Conservation (phyloP, 2,329 filamentous ascomycete species). For the Tolypocladium cylindrosporum region DNA sequence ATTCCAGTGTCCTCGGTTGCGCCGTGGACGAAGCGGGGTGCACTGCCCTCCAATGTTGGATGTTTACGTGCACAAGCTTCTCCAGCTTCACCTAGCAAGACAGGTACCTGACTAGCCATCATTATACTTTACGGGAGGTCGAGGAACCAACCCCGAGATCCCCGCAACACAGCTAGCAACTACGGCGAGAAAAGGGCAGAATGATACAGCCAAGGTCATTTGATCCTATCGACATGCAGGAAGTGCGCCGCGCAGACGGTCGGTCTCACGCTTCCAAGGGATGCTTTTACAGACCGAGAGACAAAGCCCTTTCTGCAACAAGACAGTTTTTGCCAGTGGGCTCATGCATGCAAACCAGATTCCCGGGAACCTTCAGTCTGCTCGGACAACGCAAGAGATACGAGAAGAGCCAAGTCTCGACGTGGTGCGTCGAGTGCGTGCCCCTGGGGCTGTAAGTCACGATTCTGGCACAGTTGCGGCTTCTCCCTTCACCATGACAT, state of each 20-base stretch:
- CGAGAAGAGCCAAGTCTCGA: neutral
- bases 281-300: neutral
- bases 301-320: neutral
- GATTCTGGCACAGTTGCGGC: neutral
- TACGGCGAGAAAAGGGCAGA: neutral
- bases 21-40: neutral
- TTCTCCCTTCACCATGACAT: neutral
- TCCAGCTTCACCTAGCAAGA: neutral
- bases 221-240: neutral
- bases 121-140: no score
- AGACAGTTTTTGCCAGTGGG: neutral
- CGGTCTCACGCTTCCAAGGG: neutral
- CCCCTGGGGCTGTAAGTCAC: neutral
- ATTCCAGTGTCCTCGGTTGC: neutral
- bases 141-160: neutral
- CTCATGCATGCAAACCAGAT: neutral
- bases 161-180: neutral
- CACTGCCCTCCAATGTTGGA: neutral
- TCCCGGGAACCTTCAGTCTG: neutral
- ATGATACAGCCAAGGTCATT: neutral
- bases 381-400: neutral
- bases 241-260: neutral
- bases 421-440: neutral
- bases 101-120: neutral
- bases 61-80: neutral